These are phyloP conservation scores for Lodderomyces beijingensis DNA, from an alignment of 1,139 yeast species.

Conservation along the genomic window DNA sequence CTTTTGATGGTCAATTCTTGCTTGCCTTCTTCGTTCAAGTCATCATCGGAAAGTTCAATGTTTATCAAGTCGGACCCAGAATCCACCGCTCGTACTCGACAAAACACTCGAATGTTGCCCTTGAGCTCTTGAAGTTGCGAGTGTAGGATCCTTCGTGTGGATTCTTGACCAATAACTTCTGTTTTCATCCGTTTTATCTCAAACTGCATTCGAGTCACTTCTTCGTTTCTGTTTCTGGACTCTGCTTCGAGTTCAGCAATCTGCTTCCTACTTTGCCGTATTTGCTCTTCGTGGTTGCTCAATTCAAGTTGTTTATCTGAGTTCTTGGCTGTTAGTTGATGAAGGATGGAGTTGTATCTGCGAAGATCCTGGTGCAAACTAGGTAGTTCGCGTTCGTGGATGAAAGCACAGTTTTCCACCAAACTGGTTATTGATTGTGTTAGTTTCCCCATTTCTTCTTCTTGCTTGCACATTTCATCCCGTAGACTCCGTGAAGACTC, in stretches of 20 bases:
- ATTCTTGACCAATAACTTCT: slow-evolving; percentile 11
- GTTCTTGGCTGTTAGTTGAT: slow-evolving; percentile 8
- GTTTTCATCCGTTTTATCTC: slow-evolving; percentile 20
- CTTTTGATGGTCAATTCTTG: slow-evolving; percentile 40
- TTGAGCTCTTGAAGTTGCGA: slow-evolving; percentile 77
- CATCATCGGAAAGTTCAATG: slow-evolving; percentile 44
- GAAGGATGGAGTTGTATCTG: slow-evolving; percentile 6
- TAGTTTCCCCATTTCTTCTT: slow-evolving; percentile 15
- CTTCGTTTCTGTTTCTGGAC: slow-evolving; percentile 4
- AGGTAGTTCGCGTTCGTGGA: slow-evolving; percentile 3
- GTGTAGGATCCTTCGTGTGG: slow-evolving; percentile 59
- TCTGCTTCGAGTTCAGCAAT: background rate
- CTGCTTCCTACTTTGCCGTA: background rate
- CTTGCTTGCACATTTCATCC: slow-evolving; percentile 15
- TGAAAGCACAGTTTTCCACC: slow-evolving; percentile 3
- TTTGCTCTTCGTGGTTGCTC: background rate
- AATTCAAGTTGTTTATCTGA: slow-evolving; percentile 9
- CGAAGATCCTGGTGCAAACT: slow-evolving; percentile 4
- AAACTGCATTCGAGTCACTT: slow-evolving; percentile 5
- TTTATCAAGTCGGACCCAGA: slow-evolving; percentile 30
- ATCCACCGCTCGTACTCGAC: slow-evolving; percentile 69
- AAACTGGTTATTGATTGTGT: slow-evolving; percentile 3
- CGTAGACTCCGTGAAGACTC: slow-evolving; percentile 20
- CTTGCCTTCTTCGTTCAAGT: slow-evolving; percentile 43
- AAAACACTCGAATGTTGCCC: slow-evolving; percentile 89